Conservation (phyloP, 768 basidiomycete genomes). For the Podaxis mareebaensis region DNA sequence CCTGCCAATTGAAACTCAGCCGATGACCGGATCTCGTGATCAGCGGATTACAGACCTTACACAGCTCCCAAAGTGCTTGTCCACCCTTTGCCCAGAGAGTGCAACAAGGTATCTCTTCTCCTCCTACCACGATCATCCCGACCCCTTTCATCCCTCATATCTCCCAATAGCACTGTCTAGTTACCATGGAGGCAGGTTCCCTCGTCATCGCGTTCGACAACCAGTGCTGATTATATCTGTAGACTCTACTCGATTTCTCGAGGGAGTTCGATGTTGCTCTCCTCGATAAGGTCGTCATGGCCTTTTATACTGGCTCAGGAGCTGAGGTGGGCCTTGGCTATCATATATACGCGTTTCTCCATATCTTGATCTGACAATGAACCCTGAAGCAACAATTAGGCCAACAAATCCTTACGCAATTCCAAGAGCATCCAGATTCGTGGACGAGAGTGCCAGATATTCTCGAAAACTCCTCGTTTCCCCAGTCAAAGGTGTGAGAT, state of each 20-base stretch:
- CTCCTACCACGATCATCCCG: slow-evolving; percentile 21
- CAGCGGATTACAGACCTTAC: slow-evolving; percentile 17
- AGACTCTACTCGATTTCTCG: slow-evolving; percentile 93
- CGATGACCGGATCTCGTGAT: slow-evolving; percentile 27
- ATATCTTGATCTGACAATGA: slow-evolving; percentile 28
- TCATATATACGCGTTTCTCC: slow-evolving; percentile 15
- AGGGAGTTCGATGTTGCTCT: slow-evolving; percentile 91
- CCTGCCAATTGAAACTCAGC: slow-evolving; percentile 20
- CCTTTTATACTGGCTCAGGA: slow-evolving; percentile 86
- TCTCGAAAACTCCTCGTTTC: slow-evolving; percentile 79
- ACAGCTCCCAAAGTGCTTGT: slow-evolving; percentile 24
- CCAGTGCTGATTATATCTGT: slow-evolving; percentile 10
- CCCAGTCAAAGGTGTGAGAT: slow-evolving; percentile 75
- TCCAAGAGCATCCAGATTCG: slow-evolving; percentile 94
- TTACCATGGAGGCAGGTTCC: slow-evolving; percentile 49
- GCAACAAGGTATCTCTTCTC: slow-evolving; percentile 23
- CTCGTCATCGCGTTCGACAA: slow-evolving; percentile 15
- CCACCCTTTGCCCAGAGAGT: slow-evolving; percentile 45
- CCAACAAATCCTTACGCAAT: slow-evolving; percentile 91
- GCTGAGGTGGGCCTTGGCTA: slow-evolving; percentile 61
- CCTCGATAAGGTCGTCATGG: slow-evolving; percentile 91
- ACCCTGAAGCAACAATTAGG: slow-evolving; percentile 84
- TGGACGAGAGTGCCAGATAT: slow-evolving; percentile 98
- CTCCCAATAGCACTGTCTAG: slow-evolving; percentile 20
- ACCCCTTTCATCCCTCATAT: slow-evolving; percentile 18